These are phyloP conservation scores for Neopestalotiopsis rosae DNA, from an alignment of 2,329 filamentous ascomycete genomes.

Conservation along the genomic window DNA sequence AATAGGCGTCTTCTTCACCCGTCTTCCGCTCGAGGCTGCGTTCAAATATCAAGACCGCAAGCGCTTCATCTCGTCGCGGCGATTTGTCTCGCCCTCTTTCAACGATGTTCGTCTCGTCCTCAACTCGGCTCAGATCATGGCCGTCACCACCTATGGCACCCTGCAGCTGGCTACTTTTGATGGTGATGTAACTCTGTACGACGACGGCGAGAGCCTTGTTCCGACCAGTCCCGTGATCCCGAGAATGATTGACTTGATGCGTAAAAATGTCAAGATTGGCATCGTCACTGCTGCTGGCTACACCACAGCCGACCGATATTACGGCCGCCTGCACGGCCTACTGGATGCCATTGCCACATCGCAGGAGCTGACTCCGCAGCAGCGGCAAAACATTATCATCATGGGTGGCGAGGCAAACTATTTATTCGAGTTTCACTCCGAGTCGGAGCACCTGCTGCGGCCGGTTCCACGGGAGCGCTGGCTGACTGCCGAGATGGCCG, in stretches of 20 bases:
- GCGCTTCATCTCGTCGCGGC: conserved; percentile 85
- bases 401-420: conserved; percentile 98
- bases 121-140: conserved; percentile 94
- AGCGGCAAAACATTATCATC: conserved; percentile 83
- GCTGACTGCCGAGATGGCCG: conserved; percentile 79
- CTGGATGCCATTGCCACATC: conserved; percentile 76
- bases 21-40: conserved; percentile 83
- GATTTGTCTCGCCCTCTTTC: conserved; percentile 95
- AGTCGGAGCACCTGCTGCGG: conserved; percentile 69
- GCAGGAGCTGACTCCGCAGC: conserved; percentile 61
- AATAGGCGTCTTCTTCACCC: conserved; percentile 93
- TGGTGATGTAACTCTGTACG: conserved; percentile 95
- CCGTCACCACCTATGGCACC: conserved; percentile 74
- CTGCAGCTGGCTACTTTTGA: conserved; percentile 94
- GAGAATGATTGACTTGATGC: conserved; percentile 71
- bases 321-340: conserved; percentile 83
- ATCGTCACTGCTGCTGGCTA: conserved; percentile 98
- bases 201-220: conserved; percentile 82
- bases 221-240: conserved; percentile 78
- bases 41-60: conserved; percentile 89
- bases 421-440: conserved; percentile 78
- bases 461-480: conserved; percentile 71
- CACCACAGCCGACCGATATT: conserved; percentile 85
- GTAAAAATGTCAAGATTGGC: conserved; percentile 80
- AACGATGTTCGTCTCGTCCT: conserved; percentile 93